Evolutionary conservation across 2,329 filamentous ascomycete species (phyloP).

Genomic region (Chaetomiaceae sp.): DNA sequence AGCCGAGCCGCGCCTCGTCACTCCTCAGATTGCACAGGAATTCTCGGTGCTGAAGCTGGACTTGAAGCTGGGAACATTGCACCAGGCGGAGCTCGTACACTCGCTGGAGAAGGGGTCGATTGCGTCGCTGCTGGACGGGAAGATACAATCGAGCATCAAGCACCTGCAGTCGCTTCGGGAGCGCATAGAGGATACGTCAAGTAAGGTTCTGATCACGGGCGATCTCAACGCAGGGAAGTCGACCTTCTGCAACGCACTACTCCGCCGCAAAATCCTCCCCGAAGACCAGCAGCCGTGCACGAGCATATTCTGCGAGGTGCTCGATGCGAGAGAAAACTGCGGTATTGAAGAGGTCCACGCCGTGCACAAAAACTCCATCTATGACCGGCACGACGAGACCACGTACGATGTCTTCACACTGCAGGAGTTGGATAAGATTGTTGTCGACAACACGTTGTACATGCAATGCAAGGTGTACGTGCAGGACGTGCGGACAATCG

Average conservation of each 20-base stretch:
- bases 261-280: conserved; percentile 85
- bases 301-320: conserved; percentile 94
- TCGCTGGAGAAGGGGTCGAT: conserved; percentile 90
- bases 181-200: conserved; percentile 93
- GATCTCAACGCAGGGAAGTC: conserved; percentile 97
- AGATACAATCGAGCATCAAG: conserved; percentile 88
- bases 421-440: conserved; percentile 76
- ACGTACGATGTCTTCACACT: conserved; percentile 86
- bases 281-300: conserved; percentile 98
- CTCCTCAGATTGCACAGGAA: conserved; percentile 88
- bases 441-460: conserved; percentile 81
- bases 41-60: conserved; percentile 95
- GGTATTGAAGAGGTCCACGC: conserved; percentile 94
- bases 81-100: conserved; percentile 87
- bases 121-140: conserved; percentile 83
- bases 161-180: conserved; percentile 83
- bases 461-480: conserved; percentile 97
- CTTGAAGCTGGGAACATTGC: conserved; percentile 77
- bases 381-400: conserved; percentile 85
- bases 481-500: conserved; percentile 79
- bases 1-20: conserved; percentile 75
- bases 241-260: conserved; percentile 95
- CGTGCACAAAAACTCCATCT: conserved; percentile 71
- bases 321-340: conserved; percentile 86
- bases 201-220: conserved; percentile 92